These are phyloP conservation scores for Pichia scutulata DNA, from an alignment of 805 yeast species.

Conservation along the genomic window DNA sequence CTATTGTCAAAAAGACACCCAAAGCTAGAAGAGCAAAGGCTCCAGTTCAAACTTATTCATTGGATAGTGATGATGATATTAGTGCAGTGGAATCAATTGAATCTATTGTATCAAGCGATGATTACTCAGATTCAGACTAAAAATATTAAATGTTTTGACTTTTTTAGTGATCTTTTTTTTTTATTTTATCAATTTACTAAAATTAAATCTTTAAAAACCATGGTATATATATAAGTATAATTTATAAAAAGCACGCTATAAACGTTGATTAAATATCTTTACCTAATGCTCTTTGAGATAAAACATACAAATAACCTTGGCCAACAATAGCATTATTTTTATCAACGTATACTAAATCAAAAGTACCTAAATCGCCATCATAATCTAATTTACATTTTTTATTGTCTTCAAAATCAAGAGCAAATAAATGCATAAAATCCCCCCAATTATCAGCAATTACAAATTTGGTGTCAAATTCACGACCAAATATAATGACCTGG, in stretches of 20 bases:
- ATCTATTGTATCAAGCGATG: neutral
- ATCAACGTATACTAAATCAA: slow-evolving; percentile 7
- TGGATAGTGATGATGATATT: slow-evolving; percentile 16
- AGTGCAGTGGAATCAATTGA: slow-evolving; percentile 7
- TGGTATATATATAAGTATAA: neutral
- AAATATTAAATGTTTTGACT: too few relatives aligned
- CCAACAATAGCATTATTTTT: slow-evolving; percentile 1
- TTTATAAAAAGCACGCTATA: neutral
- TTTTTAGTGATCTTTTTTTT: too few relatives aligned
- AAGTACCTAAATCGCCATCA: slow-evolving; percentile 3
- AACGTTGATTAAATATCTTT: neutral
- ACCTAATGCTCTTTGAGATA: slow-evolving; percentile 4
- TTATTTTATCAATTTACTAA: too few relatives aligned
- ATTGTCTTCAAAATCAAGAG: slow-evolving; percentile 44
- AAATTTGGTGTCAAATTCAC: slow-evolving; percentile 84
- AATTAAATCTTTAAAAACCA: too few relatives aligned
- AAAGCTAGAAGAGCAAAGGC: slow-evolving; percentile 7
- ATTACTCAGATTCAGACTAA: neutral
- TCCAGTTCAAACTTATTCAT: slow-evolving; percentile 10
- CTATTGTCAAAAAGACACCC: slow-evolving; percentile 4
- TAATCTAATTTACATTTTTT: slow-evolving; percentile 6
- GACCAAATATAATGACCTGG: slow-evolving; percentile 83
- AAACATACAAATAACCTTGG: slow-evolving; percentile 7
- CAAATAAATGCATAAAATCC: slow-evolving; percentile 68
- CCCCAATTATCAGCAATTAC: slow-evolving; percentile 84